phyloP scores from a whole-genome alignment of 1,284 basidiomycete genomes.

The Porogramme epimiltina region DNA sequence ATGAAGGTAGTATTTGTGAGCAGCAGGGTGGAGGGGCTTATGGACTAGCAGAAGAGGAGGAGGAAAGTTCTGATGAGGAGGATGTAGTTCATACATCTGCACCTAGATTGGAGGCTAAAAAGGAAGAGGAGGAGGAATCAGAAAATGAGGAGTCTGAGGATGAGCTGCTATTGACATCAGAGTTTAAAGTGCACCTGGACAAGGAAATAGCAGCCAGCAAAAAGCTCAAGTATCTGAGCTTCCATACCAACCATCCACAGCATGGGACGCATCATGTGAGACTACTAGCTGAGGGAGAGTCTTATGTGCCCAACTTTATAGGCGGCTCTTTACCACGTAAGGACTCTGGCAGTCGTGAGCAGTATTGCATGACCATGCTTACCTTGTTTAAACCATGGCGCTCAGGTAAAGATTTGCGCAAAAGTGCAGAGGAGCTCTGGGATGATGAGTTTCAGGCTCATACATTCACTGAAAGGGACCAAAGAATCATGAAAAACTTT shows the following conservation, averaged over 20 bases:
- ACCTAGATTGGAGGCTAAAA: too few relatives aligned
- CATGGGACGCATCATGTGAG: slow-evolving; percentile 8
- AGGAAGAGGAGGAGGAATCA: neutral
- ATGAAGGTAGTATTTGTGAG: neutral
- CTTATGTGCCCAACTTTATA: slow-evolving; percentile 16
- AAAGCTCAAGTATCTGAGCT: neutral
- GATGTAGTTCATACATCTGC: neutral
- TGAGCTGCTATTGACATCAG: neutral
- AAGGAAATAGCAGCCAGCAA: neutral
- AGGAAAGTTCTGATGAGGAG: neutral
- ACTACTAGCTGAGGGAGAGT: slow-evolving; percentile 1
- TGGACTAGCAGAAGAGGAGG: neutral
- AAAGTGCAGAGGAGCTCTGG: slow-evolving; percentile 4
- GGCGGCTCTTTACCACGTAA: slow-evolving; percentile 18
- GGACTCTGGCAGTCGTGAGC: slow-evolving; percentile 23
- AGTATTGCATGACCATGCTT: slow-evolving; percentile 17
- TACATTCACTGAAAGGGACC: slow-evolving; percentile 13
- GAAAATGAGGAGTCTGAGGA: neutral
- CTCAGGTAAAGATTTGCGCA: neutral
- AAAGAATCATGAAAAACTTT: slow-evolving; percentile 19
- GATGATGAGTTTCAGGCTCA: slow-evolving; percentile 10
- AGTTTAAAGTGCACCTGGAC: neutral
- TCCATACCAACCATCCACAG: slow-evolving; percentile 16
- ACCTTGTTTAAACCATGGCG: neutral
- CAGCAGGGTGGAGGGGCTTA: neutral